Base-by-base conservation (phyloP, 768 basidiomycete species). In the Pluteus cervinus region DNA sequence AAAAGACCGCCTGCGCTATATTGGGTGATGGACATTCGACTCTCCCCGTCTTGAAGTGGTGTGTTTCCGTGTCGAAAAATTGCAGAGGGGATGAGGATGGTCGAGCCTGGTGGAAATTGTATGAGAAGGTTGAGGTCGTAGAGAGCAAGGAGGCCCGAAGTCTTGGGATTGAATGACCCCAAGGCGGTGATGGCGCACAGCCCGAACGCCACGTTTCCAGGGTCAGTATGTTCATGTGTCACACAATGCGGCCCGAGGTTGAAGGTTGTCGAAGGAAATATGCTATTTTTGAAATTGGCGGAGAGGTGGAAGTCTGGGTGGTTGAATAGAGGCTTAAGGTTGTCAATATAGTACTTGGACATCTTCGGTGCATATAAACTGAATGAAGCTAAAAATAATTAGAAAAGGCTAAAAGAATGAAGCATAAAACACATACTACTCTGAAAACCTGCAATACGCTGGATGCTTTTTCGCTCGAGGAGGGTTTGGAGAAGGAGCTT, bases 61-160 rank as follows among this genome's bases (percentile, higher is more conserved):
- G 42, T 40, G 20, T 59, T 57, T 1, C 43, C 44, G 28, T 59
- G 57, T 0, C 41, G 23, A 14, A 50, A 14, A 7, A 45, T 15
- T 1, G 53, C 53, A 0, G 56, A 57, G 1, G 53, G 52, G 5
- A 58, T 46, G 7, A 51, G 22, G 11, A 46, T 36, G 4, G 47
- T 43, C 2, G 44, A 21, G 32, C 47, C 50, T 2, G 49, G 37
- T 0, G 46, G 56, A 32, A 58, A 54, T 23, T 57, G 48, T 5
- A 61, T 37, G 2, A 58, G 29, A 1, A 56, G 34, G 12, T 46
- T 42, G 0, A 46, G 32, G 15, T 56, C 53, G 31, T 48, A 52
- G 7, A 60, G 23, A 1, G 58, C 44, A 4, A 62, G 26, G 15
- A 60, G 61, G 1, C 57, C 57, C 5, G 57, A 47, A 14, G 10